Percentiles rank a stretch among this genome's conserved stretches.
Conservation (phyloP, 192 early-diverging fungal genomes). For the Gamsiella multidivaricata region DNA sequence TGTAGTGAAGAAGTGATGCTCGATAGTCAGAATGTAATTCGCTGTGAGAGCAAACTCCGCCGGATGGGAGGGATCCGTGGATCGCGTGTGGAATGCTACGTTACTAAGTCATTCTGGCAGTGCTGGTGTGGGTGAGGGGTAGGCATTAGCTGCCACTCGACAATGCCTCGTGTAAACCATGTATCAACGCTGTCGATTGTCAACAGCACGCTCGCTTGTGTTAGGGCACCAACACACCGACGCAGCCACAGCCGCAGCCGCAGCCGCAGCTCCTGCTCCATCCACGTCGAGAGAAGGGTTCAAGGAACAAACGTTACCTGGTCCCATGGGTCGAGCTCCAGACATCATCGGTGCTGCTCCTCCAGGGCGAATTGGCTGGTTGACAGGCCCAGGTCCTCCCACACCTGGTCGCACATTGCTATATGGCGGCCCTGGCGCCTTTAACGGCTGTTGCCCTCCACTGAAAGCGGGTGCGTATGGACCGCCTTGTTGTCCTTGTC, state of each 20-base stretch:
- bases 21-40: neutral
- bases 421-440: conserved; percentile 19
- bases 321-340: conserved; percentile 15
- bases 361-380: conserved; percentile 17
- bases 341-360: neutral
- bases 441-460: conserved; percentile 16
- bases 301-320: conserved; percentile 7
- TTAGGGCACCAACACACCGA: too few species aligned
- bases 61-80: neutral
- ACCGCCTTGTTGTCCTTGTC: conserved; percentile 1
- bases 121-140: too few species aligned
- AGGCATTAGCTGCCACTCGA: too few species aligned
- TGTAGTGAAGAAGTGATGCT: too few species aligned
- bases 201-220: too few species aligned
- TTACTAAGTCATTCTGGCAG: too few species aligned
- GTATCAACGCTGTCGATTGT: too few species aligned
- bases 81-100: neutral
- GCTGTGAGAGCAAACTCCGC: neutral
- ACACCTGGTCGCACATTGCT: conserved; percentile 17
- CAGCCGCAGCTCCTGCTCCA: neutral
- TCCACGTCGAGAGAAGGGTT: neutral
- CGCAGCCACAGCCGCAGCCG: neutral
- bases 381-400: conserved; percentile 1
- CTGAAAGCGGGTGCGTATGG: conserved; percentile 6
- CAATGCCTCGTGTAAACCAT: too few species aligned